Conservation (phyloP, 371 early-diverging fungal genomes). For the Actinomortierella wolfii region DNA sequence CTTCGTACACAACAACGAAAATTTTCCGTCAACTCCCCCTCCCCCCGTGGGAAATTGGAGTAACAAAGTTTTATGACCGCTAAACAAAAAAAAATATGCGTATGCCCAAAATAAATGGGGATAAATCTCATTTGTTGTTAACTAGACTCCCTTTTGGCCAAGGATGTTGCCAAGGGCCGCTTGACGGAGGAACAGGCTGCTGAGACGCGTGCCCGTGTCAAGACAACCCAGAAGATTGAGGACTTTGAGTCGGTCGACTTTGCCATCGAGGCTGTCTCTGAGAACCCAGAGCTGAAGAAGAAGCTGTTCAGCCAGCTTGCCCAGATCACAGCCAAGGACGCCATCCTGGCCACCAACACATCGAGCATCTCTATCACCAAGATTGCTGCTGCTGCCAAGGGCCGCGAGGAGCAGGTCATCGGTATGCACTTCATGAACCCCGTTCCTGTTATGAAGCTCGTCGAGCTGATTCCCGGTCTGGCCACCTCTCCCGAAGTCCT, state of each 20-base stretch:
- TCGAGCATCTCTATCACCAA: conserved; percentile 95
- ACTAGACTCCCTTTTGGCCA: conserved; percentile 81
- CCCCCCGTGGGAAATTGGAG: no score
- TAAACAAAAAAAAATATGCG: not conserved
- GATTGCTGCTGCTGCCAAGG: conserved; percentile 88
- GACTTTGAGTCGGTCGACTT: conserved; percentile 75
- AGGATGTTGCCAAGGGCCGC: conserved; percentile 89
- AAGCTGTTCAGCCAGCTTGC: conserved; percentile 84
- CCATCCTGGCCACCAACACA: conserved; percentile 97
- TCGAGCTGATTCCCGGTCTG: conserved; percentile 96
- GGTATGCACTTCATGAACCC: conserved; percentile 96
- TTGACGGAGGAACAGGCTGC: conserved; percentile 81
- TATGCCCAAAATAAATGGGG: not conserved
- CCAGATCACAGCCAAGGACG: conserved; percentile 63
- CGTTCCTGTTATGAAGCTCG: conserved; percentile 97
- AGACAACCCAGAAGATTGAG: conserved; percentile 61
- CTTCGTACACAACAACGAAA: no score
- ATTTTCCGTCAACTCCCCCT: no score
- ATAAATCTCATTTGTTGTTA: not conserved
- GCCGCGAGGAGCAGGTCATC: conserved; percentile 83
- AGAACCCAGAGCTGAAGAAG: conserved; percentile 86
- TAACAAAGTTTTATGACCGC: no score
- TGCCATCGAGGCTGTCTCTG: conserved; percentile 95
- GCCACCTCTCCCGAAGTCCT: conserved; percentile 79
- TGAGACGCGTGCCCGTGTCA: conserved; percentile 68